Base-by-base conservation (phyloP, 192 early-diverging fungal genomes). In the Dissophora globulifera region DNA sequence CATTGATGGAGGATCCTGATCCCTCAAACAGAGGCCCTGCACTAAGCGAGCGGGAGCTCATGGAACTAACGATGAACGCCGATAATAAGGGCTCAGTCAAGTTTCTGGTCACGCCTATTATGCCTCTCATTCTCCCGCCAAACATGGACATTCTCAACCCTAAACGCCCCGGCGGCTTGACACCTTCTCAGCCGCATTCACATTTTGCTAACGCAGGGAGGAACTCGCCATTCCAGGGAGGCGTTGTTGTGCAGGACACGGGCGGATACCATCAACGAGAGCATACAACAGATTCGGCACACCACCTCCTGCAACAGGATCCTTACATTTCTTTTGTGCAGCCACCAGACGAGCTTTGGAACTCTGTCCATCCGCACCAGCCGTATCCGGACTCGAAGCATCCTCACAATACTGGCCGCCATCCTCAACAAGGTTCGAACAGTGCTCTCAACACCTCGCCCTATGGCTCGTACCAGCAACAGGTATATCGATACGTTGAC, bases 301-400 rank as follows among this genome's bases (percentile, higher is more conserved):
- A 66, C 43, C 63, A 55, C 22, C 16, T 60, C 3, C 54, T 49
- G 22, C 63, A 55, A 33, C 58, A 31, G 16, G 62, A 75, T 13
- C 71, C 55, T 12, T 66, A 75, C 27, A 9, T 60, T 12, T 5
- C 62, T 12, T 75, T 76, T 62, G 46, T 76, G 17, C 70, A 75
- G n/a, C 62, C 50, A 15, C 50, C 57, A 11, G 72, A 76, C 48
- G 72, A 76, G 15, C n/a, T 59, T 23, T 76, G 58, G 57, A 45
- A 45, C 25, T 76, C 72, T 26, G 72, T 76, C n/a, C 72, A 76
- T n/a, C 72, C 72, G 19, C 62, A 76, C 29, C 72, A 76, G n/a
- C 72, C 72, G 15, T 62, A 57, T 20, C 72, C 72, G 19, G 72
- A 76, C 45, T 67, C 72, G 19, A 76, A 76, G 19, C 72, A 67